These are phyloP conservation scores for Wickerhamomyces mucosus DNA, from an alignment of 805 yeast genomes.

Conservation along the genomic window DNA sequence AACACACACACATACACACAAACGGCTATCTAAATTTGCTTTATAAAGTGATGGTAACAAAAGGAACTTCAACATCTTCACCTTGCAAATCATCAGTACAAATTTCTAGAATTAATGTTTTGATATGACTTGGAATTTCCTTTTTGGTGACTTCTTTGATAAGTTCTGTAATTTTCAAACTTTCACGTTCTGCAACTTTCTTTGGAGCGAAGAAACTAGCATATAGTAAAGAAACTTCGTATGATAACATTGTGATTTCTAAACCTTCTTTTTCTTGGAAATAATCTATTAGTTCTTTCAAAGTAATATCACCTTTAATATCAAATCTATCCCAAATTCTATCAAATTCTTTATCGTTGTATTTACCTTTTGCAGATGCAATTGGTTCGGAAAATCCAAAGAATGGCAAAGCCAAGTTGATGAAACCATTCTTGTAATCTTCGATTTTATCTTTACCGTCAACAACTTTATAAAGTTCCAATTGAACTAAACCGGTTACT, in stretches of 20 bases:
- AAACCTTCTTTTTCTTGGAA: constrained; percentile 79
- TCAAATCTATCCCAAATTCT: constrained; percentile 94
- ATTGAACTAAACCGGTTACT: constrained; percentile 89
- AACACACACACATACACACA: too few relatives aligned
- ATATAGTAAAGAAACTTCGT: constrained; percentile 80
- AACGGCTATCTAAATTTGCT: too few relatives aligned
- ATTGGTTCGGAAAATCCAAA: constrained; percentile 96
- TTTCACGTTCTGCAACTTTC: constrained; percentile 72
- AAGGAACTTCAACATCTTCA: constrained; percentile 95
- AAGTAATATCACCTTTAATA: constrained; percentile 64
- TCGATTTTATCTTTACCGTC: constrained; percentile 70
- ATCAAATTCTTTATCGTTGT: constrained; percentile 73
- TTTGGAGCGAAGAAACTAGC: constrained; percentile 92
- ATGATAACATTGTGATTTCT: constrained; percentile 83
- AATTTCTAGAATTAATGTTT: constrained; percentile 76
- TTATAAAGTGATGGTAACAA: constrained; percentile 53
- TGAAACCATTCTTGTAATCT: constrained; percentile 85
- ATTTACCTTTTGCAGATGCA: constrained; percentile 72
- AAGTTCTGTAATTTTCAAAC: constrained; percentile 58
- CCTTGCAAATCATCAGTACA: constrained; percentile 89
- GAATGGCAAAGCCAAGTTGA: constrained; percentile 89
- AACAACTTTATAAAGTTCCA: constrained; percentile 86
- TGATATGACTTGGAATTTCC: constrained; percentile 63
- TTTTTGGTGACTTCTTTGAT: constrained; percentile 82
- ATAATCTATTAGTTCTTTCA: constrained; percentile 61